These are phyloP conservation scores for Fusarium caatingaense DNA, from an alignment of 2,329 filamentous ascomycete genomes.

Conservation along the genomic window DNA sequence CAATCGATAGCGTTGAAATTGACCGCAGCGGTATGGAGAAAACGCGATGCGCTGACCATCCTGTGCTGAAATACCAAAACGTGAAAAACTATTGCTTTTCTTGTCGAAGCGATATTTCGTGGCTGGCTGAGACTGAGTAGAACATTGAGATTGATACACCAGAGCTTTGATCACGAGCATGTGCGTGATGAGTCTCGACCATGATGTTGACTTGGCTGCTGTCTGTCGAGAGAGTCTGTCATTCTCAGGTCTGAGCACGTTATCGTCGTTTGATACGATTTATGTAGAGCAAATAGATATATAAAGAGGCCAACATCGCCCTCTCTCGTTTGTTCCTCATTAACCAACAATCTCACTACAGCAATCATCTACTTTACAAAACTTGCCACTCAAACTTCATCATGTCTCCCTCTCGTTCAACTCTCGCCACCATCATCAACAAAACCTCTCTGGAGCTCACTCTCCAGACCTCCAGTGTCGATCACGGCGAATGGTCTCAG, in stretches of 20 bases:
- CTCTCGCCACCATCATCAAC: background rate
- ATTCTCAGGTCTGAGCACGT: background rate
- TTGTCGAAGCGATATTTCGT: too few relatives aligned
- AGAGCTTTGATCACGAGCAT: background rate
- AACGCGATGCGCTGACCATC: too few relatives aligned
- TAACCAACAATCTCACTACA: background rate
- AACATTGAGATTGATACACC: background rate
- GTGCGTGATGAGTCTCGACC: background rate
- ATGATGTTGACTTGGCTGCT: rapidly evolving
- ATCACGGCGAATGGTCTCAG: background rate
- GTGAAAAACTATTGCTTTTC: too few relatives aligned
- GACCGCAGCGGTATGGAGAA: too few relatives aligned
- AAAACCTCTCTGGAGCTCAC: background rate
- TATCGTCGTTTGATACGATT: rapidly evolving
- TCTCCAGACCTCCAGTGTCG: background rate
- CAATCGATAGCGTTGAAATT: too few relatives aligned
- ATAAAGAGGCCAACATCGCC: background rate
- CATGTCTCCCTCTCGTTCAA: background rate
- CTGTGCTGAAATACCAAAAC: too few relatives aligned
- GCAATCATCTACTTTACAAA: background rate
- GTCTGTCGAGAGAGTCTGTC: background rate
- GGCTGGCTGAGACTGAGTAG: too few relatives aligned
- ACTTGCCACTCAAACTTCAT: background rate
- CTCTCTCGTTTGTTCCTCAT: background rate
- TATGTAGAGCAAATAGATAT: background rate